Evolutionary conservation across 1,284 basidiomycete species (phyloP).

Genomic region (Puccinia hordei): DNA sequence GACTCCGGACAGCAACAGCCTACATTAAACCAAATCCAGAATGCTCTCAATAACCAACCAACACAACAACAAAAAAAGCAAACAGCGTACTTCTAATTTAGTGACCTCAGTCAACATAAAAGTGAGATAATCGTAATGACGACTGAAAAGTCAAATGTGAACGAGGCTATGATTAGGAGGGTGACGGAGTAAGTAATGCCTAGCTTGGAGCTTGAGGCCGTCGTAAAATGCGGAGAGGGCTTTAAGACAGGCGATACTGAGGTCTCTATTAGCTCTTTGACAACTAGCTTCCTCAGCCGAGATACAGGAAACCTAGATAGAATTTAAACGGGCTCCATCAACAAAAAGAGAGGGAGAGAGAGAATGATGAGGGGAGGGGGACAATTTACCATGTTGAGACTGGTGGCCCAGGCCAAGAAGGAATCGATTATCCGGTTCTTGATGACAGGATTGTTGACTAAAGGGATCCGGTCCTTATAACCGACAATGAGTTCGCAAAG

Average conservation of each 20-base stretch:
- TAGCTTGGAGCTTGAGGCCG: constrained; percentile 69
- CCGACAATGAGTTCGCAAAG: constrained; percentile 71
- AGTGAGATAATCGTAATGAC: constrained; percentile 49
- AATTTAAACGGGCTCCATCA: background rate
- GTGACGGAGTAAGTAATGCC: constrained; percentile 61
- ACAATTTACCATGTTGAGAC: constrained; percentile 14
- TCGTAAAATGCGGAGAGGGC: constrained; percentile 76
- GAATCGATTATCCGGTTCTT: constrained; percentile 49
- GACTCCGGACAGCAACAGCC: constrained; percentile 41
- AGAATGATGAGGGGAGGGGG: background rate
- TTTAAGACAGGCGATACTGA: constrained; percentile 72
- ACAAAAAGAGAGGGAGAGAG: background rate
- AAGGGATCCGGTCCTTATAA: constrained; percentile 65
- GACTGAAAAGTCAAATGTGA: constrained; percentile 44
- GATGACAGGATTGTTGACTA: constrained; percentile 56
- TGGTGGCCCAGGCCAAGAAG: constrained; percentile 43
- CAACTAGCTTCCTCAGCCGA: constrained; percentile 62
- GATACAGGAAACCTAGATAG: constrained; percentile 19
- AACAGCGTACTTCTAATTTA: constrained; percentile 37
- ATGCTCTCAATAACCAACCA: background rate
- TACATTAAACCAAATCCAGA: constrained; percentile 2
- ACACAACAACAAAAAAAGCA: background rate
- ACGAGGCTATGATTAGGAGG: background rate
- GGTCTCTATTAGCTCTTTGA: constrained; percentile 77
- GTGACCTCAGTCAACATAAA: constrained; percentile 44